Evolutionary conservation across 345 rosid species (phyloP).

Genomic region (Gossypium ekmanianum): DNA sequence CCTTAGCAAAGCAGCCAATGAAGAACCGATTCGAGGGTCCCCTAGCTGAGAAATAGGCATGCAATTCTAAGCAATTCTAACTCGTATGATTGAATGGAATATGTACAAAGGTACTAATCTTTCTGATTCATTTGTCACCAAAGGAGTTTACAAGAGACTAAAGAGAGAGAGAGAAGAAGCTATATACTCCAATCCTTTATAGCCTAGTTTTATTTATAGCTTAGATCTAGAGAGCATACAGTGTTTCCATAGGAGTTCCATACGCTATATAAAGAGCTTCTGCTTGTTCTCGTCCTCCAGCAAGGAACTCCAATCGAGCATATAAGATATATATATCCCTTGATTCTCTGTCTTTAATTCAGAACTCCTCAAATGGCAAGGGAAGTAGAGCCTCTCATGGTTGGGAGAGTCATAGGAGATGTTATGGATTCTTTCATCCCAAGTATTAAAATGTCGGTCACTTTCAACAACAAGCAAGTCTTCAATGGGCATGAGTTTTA

Average conservation of each 20-base stretch:
- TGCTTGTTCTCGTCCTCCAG: background rate
- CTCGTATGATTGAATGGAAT: slow-evolving; percentile 7
- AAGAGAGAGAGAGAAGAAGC: background rate
- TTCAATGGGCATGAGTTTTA: slow-evolving; percentile 35
- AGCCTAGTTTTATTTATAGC: background rate
- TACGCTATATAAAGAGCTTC: slow-evolving; percentile 7
- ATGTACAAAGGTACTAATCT: background rate
- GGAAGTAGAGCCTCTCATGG: slow-evolving; percentile 24
- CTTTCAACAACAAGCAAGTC: slow-evolving; percentile 30
- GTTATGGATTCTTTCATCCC: slow-evolving; percentile 37
- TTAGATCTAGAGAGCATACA: background rate
- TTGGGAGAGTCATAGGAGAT: slow-evolving; percentile 42
- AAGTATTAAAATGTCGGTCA: slow-evolving; percentile 24
- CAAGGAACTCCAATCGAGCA: background rate
- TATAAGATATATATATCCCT: background rate
- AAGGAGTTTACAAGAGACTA: background rate
- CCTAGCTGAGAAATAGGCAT: slow-evolving; percentile 12
- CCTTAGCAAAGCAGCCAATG: slow-evolving; percentile 12
- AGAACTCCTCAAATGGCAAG: background rate
- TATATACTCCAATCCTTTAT: background rate
- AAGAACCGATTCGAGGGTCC: slow-evolving; percentile 34
- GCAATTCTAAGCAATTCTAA: background rate
- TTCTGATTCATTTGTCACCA: background rate
- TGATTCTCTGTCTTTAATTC: background rate
- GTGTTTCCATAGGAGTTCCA: background rate